These are phyloP conservation scores for Cubamyces sp. DNA, from an alignment of 768 basidiomycete genomes.

Conservation along the genomic window DNA sequence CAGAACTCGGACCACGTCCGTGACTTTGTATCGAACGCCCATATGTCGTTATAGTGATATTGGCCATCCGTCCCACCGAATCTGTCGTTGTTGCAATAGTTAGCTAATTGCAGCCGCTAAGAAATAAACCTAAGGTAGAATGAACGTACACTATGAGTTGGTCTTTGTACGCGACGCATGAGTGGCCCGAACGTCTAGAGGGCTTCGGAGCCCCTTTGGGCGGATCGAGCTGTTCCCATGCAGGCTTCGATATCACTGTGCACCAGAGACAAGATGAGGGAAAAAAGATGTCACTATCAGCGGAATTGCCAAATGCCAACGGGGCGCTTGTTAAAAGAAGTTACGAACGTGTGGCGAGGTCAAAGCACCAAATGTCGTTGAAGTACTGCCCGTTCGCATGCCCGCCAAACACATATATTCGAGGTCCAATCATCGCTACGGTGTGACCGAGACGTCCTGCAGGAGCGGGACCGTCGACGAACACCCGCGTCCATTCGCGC, in stretches of 20 bases:
- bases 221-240: conserved; percentile 79
- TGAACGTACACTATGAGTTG: conserved; percentile 23
- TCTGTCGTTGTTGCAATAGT: conserved; percentile 40
- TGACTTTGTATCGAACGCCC: conserved; percentile 83
- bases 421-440: conserved; percentile 83
- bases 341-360: conserved; percentile 85
- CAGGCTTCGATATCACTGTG: conserved; percentile 72
- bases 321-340: neutral
- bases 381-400: conserved; percentile 90
- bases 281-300: conserved; percentile 5
- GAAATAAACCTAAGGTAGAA: neutral
- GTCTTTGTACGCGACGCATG: conserved; percentile 77
- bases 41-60: conserved; percentile 98
- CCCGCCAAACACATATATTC: conserved; percentile 92
- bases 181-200: conserved; percentile 85
- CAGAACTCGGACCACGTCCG: conserved; percentile 84
- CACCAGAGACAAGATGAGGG: neutral
- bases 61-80: conserved; percentile 99
- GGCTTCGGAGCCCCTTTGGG: conserved; percentile 55
- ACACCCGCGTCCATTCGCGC: conserved; percentile 89
- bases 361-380: conserved; percentile 93
- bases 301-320: neutral
- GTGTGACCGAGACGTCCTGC: conserved; percentile 92
- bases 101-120: neutral
- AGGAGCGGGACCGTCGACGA: conserved; percentile 73